phyloP scores from a whole-genome alignment of 139 green algal species.

The Tetraselmis striata region DNA sequence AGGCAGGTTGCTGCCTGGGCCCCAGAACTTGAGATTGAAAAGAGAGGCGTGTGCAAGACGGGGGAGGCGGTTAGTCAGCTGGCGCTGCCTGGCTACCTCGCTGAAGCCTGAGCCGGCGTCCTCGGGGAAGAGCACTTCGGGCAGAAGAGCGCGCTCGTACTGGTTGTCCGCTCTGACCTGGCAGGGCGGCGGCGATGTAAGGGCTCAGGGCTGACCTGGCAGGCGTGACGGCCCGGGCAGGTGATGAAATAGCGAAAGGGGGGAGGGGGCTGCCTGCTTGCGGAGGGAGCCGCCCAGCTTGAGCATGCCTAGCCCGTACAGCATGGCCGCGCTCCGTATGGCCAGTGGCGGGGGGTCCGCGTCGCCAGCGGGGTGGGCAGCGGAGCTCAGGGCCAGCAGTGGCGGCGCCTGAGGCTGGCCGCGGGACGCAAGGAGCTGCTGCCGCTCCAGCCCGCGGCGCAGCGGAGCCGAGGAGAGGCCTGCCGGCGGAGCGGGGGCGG shows the following conservation, averaged over 20 bases:
- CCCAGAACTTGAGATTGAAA: background rate
- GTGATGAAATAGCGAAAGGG: no score
- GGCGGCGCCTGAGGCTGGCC: no score
- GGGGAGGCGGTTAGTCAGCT: background rate
- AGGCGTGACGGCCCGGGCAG: no score
- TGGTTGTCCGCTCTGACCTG: slow-evolving; percentile 22
- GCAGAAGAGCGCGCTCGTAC: slow-evolving; percentile 35
- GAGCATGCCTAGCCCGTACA: slow-evolving; percentile 38
- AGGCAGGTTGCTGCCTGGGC: no score
- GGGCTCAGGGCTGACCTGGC: no score
- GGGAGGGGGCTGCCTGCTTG: background rate
- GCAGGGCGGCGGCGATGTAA: no score
- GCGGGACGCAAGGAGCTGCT: no score
- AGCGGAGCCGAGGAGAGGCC: background rate
- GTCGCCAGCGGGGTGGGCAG: no score
- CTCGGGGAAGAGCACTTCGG: slow-evolving; percentile 28
- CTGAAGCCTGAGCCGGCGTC: slow-evolving; percentile 30
- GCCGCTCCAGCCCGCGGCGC: background rate
- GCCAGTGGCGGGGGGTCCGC: background rate
- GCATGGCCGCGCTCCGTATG: slow-evolving; percentile 4
- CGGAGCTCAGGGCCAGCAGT: no score
- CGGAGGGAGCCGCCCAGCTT: slow-evolving; percentile 14
- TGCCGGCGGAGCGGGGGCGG: no score
- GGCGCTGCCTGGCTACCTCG: background rate
- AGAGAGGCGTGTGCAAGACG: background rate